Conservation (phyloP, 768 basidiomycete species). For the Lactarius sp. region DNA sequence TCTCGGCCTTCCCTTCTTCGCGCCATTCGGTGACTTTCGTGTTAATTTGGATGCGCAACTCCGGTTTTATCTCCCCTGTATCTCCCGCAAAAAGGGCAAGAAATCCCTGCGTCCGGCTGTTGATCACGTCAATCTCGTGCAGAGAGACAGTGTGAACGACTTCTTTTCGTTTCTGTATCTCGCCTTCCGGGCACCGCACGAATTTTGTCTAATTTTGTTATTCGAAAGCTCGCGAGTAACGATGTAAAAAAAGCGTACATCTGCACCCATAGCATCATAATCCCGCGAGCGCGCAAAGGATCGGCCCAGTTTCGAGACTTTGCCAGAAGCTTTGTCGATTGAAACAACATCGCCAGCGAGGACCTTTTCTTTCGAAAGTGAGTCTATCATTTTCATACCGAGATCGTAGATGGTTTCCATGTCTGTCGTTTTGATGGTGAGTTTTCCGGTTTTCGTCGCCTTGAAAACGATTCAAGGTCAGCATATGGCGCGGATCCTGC, state of each 20-base stretch:
- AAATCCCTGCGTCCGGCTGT: constrained; percentile 97
- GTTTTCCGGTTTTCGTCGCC: constrained; percentile 96
- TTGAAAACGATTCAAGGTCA: constrained; percentile 31
- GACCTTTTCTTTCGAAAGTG: constrained; percentile 94
- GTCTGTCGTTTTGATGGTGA: constrained; percentile 97
- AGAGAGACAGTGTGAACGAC: constrained; percentile 96
- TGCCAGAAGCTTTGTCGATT: constrained; percentile 97
- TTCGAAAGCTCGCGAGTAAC: neutral
- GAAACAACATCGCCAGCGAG: constrained; percentile 91
- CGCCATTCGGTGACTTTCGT: constrained; percentile 96
- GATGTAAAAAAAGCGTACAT: constrained; percentile 52
- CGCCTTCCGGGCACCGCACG: constrained; percentile 96
- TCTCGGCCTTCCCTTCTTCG: constrained; percentile 97
- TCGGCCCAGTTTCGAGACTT: constrained; percentile 92
- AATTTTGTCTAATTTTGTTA: constrained; percentile 76
- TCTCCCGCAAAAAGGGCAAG: constrained; percentile 92
- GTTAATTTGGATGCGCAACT: constrained; percentile 94
- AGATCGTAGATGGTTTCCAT: constrained; percentile 99
- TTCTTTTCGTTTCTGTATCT: constrained; percentile 96
- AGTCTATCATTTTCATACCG: constrained; percentile 99
- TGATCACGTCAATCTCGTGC: constrained; percentile 99
- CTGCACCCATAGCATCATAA: constrained; percentile 99
- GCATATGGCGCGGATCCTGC: neutral
- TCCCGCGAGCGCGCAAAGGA: constrained; percentile 97
- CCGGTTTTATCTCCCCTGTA: constrained; percentile 98